A percentile compares a stretch with the other conserved stretches of the same genome.
Evolutionary conservation across 371 early-diverging fungal species (phyloP).

Genomic region (Rhizopus sp.): DNA sequence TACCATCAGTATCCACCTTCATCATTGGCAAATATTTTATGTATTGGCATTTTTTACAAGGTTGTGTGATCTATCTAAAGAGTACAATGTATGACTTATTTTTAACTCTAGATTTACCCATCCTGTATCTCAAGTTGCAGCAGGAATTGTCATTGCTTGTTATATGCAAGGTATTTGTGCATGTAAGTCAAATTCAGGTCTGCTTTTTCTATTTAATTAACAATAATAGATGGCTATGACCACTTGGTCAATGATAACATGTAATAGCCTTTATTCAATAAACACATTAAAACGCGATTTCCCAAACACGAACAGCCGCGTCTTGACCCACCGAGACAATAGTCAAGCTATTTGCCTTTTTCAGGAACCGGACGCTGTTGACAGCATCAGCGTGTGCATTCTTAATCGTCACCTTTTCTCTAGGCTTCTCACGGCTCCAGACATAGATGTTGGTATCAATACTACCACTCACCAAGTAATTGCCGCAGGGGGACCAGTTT

Average conservation of each 20-base stretch:
- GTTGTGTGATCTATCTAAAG: conserved; percentile 11
- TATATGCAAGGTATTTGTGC: conserved; percentile 76
- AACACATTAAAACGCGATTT: conserved; percentile 27
- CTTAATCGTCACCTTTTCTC: conserved; percentile 75
- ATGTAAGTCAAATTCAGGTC: conserved; percentile 31
- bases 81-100: not conserved
- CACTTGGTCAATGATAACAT: conserved; percentile 35
- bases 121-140: conserved; percentile 72
- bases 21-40: conserved; percentile 91
- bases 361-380: conserved; percentile 68
- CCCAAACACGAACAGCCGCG: conserved; percentile 81
- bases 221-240: conserved; percentile 42
- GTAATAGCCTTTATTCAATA: not conserved
- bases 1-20: conserved; percentile 62
- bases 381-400: conserved; percentile 87
- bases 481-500: conserved; percentile 78
- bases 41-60: conserved; percentile 80
- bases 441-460: conserved; percentile 91
- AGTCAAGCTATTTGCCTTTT: conserved; percentile 44
- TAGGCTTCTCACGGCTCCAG: conserved; percentile 84
- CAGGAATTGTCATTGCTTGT: conserved; percentile 76
- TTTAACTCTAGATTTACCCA: conserved; percentile 58
- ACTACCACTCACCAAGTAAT: conserved; percentile 77
- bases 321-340: conserved; percentile 84
- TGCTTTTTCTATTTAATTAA: not conserved